These are phyloP conservation scores for Candida parachauliodes DNA, from an alignment of 805 yeast species.

Conservation along the genomic window DNA sequence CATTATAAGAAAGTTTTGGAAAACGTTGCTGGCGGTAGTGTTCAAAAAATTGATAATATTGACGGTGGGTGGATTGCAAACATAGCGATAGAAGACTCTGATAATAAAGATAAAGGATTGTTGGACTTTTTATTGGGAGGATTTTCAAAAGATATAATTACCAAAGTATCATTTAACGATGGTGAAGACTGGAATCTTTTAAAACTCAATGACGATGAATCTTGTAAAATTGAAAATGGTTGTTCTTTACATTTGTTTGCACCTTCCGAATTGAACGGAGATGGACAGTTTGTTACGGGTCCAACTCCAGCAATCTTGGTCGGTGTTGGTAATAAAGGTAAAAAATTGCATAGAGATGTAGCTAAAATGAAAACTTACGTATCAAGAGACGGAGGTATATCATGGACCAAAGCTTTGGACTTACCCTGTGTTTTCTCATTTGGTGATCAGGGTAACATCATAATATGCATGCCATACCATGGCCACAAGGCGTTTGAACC, in stretches of 20 bases:
- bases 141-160: conserved; percentile 15
- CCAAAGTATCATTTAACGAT: conserved; percentile 48
- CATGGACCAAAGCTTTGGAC: conserved; percentile 59
- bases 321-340: conserved; percentile 33
- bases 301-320: conserved; percentile 51
- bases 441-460: conserved; percentile 78
- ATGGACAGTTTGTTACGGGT: conserved; percentile 41
- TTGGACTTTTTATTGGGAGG: conserved; percentile 21
- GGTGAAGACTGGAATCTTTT: conserved; percentile 54
- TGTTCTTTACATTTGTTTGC: conserved; percentile 47
- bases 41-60: conserved; percentile 45
- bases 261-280: conserved; percentile 33
- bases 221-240: conserved; percentile 39
- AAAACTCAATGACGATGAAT: conserved; percentile 35
- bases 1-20: conserved; percentile 44
- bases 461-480: conserved; percentile 52
- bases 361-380: conserved; percentile 46
- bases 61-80: conserved; percentile 65
- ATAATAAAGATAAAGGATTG: conserved; percentile 11
- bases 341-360: conserved; percentile 14
- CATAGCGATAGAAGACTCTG: conserved; percentile 17
- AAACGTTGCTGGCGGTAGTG: conserved; percentile 39
- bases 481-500: conserved; percentile 15
- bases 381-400: conserved; percentile 74
- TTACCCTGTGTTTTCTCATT: conserved; percentile 53